Percentiles rank a stretch among this genome's conserved stretches.
Evolutionary conservation across 2,329 filamentous ascomycete species (phyloP).

Genomic region (Fusarium cicatricum): DNA sequence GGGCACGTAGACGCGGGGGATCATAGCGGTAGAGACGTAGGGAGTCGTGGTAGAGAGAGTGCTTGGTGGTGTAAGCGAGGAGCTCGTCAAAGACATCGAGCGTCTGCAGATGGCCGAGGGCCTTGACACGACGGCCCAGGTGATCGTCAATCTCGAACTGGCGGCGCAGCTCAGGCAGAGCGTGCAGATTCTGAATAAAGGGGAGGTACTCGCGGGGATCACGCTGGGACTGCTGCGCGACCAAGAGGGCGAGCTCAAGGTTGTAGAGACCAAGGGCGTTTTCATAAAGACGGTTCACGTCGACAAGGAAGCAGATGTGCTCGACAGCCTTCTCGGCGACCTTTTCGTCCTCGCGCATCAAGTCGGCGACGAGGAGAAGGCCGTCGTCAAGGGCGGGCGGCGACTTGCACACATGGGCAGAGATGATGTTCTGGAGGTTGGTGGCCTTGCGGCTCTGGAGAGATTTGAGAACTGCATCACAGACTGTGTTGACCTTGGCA

Average conservation of each 20-base stretch:
- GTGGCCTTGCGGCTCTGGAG: constrained; percentile 68
- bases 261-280: constrained; percentile 91
- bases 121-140: constrained; percentile 78
- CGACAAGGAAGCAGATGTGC: constrained; percentile 96
- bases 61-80: constrained; percentile 78
- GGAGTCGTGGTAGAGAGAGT: constrained; percentile 80
- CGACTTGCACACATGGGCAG: constrained; percentile 90
- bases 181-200: constrained; percentile 88
- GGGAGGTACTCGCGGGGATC: constrained; percentile 96
- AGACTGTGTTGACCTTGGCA: constrained; percentile 85
- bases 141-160: constrained; percentile 90
- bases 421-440: constrained; percentile 90
- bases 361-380: constrained; percentile 76
- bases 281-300: constrained; percentile 91
- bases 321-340: constrained; percentile 90
- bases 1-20: constrained; percentile 65
- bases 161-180: constrained; percentile 73
- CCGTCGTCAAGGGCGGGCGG: constrained; percentile 91
- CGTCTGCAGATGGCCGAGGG: constrained; percentile 77
- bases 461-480: constrained; percentile 79
- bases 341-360: constrained; percentile 73
- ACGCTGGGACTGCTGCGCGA: constrained; percentile 95
- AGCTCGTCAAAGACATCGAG: constrained; percentile 81
- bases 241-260: constrained; percentile 85
- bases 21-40: constrained; percentile 88